phyloP scores from a whole-genome alignment of 148 eudicot genomes.

The Dianthus caryophyllus region DNA sequence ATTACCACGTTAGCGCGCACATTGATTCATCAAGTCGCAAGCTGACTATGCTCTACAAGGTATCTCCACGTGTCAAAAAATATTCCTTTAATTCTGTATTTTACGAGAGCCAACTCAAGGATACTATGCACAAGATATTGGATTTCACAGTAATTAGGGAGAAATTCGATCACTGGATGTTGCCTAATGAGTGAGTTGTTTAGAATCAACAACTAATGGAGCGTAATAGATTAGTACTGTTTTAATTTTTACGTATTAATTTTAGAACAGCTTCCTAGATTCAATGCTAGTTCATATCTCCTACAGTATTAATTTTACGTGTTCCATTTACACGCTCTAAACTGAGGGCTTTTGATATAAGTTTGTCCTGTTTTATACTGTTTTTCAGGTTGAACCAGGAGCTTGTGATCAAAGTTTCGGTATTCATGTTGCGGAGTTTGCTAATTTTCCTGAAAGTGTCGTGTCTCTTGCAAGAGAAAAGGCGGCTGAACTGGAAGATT shows the following conservation, averaged over 20 bases:
- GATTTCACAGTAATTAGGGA: too few relatives aligned
- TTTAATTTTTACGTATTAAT: too few relatives aligned
- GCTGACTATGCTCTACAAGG: conserved; percentile 99
- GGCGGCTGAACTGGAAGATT: conserved; percentile 97
- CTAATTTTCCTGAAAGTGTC: conserved; percentile 88
- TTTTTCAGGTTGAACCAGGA: conserved; percentile 81
- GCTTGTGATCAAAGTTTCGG: conserved; percentile 99
- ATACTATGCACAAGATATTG: too few relatives aligned
- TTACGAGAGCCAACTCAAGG: too few relatives aligned
- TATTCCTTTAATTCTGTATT: too few relatives aligned
- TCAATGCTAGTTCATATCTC: neutral
- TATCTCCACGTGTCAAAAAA: conserved; percentile 22
- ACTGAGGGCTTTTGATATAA: neutral
- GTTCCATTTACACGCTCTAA: neutral
- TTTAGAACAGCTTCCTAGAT: neutral
- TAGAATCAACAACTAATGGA: neutral
- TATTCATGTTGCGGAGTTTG: conserved; percentile 97
- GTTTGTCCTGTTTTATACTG: neutral
- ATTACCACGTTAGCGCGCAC: conserved; percentile 97
- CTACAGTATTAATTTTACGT: neutral
- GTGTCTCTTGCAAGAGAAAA: conserved; percentile 90
- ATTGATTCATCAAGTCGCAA: conserved; percentile 86
- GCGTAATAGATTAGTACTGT: too few relatives aligned
- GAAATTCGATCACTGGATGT: too few relatives aligned
- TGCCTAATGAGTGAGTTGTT: neutral